Evolutionary conservation across 805 yeast genomes (phyloP), one percentile per base, ranked within the genome.

Genomic region (Pichia rugopelliculosa): DNA sequence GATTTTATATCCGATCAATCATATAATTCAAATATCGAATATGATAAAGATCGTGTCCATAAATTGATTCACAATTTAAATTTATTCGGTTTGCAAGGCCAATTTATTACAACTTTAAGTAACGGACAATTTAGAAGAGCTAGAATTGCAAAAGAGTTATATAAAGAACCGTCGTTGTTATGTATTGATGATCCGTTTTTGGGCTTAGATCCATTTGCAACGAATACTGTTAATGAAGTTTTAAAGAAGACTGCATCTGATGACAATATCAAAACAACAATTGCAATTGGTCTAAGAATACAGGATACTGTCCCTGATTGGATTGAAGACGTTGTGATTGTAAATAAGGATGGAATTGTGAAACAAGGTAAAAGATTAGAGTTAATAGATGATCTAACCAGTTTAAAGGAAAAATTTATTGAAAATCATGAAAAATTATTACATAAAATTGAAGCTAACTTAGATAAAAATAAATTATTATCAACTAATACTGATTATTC

Each of bases 61-160:
- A 54, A 60, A 1, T 66, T 84, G 20, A 57, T 85, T 10, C 61
- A 68, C 4, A 65, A 67, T 25, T 73, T 93, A 47, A 70, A 76
- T 42, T 68, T 91, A 50, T 64, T 61, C 6, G 80, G 76, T 0
- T 63, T 89, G 42, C 71, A 77, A 46, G 73, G 79, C 47, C 76
- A 87, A 50, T 91, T 95, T 88, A 78, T 86, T 30, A 87, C 87
- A 62, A 86, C 91, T 0, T 69, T 93, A 39, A 86, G 96, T 62
- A 93, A 93, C 63, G 99, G 99, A 0, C 99, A 93, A 64, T 80
- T 86, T 62, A 74, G 99, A 56, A 72, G 99, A 44, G 96, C 97
- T 0, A 73, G 96, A 51, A 67, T 93, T 24, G 98, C 96, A 0
- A 75, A 77, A 51, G 80, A 89, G 0, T 57, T 93, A 39, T 72